These are phyloP conservation scores for Limonomyces culmigenus DNA, from an alignment of 1,284 basidiomycete genomes.

Conservation along the genomic window DNA sequence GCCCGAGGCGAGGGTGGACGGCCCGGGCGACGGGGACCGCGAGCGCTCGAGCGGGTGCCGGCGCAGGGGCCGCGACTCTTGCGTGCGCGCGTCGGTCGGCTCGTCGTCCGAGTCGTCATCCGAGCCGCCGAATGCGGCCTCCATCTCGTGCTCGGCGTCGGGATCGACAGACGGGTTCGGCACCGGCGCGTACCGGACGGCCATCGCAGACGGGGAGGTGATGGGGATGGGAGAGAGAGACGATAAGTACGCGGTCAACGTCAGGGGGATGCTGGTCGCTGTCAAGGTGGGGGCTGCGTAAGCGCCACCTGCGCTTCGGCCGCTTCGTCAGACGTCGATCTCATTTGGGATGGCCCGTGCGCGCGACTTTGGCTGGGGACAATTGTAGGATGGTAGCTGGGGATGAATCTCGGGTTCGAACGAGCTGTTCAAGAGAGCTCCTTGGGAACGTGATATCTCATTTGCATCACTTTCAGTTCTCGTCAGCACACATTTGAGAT, in stretches of 20 bases:
- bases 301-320: no score
- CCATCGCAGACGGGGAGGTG: conserved; percentile 34
- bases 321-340: no score
- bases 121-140: conserved; percentile 61
- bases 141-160: conserved; percentile 43
- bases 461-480: no score
- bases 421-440: no score
- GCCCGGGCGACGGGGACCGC: conserved; percentile 1
- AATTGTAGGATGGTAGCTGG: no score
- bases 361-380: no score
- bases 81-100: conserved; percentile 10
- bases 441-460: no score
- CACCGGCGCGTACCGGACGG: conserved; percentile 52
- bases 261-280: conserved; percentile 1
- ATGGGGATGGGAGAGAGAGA: conserved; percentile 3
- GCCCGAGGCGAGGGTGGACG: conserved; percentile 7
- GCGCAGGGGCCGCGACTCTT: conserved; percentile 29
- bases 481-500: no score
- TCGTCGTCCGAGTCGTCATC: conserved; percentile 45
- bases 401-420: no score
- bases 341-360: no score
- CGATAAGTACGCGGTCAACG: conserved; percentile 1
- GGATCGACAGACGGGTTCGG: conserved; percentile 38
- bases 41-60: conserved; percentile 20
- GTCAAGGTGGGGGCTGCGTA: no score